A percentile compares a stretch with the other conserved stretches of the same genome.
These are phyloP conservation scores for Trapa bicornis DNA, from an alignment of 345 rosid genomes.

Conservation along the genomic window DNA sequence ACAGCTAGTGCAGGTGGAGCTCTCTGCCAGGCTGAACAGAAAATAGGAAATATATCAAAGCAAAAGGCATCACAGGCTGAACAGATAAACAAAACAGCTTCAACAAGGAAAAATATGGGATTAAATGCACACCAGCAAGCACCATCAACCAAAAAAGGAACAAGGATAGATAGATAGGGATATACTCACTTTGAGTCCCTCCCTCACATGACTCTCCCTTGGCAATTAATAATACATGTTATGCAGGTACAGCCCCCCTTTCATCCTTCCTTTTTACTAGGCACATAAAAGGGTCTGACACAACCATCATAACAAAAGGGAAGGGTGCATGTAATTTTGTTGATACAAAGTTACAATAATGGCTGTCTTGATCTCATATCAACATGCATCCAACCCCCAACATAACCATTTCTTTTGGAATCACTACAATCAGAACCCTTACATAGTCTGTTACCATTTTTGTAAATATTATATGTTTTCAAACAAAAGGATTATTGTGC, in stretches of 20 bases:
- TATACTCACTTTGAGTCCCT: not conserved
- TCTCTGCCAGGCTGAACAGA: not conserved
- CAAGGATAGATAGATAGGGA: not conserved
- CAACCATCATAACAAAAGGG: too few species aligned
- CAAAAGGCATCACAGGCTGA: conserved; percentile 2
- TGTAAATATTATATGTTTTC: too few species aligned
- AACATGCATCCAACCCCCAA: too few species aligned
- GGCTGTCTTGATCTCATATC: too few species aligned
- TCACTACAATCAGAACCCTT: too few species aligned
- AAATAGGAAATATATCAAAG: not conserved
- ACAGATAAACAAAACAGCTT: not conserved
- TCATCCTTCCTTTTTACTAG: not conserved
- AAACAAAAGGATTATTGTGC: too few species aligned
- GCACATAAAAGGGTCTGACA: too few species aligned
- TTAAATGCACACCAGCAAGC: not conserved
- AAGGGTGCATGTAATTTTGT: too few species aligned
- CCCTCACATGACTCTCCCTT: not conserved
- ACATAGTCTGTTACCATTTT: too few species aligned
- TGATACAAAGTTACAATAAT: too few species aligned
- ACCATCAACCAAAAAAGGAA: not conserved
- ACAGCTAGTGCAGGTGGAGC: not conserved
- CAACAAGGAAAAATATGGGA: not conserved
- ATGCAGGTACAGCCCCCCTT: not conserved
- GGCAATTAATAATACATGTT: not conserved
- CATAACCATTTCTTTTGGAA: too few species aligned